Percentiles rank a stretch among this genome's conserved stretches.
Evolutionary conservation across 1,139 yeast species (phyloP).

Genomic region (Scheffersomyces insectosa): DNA sequence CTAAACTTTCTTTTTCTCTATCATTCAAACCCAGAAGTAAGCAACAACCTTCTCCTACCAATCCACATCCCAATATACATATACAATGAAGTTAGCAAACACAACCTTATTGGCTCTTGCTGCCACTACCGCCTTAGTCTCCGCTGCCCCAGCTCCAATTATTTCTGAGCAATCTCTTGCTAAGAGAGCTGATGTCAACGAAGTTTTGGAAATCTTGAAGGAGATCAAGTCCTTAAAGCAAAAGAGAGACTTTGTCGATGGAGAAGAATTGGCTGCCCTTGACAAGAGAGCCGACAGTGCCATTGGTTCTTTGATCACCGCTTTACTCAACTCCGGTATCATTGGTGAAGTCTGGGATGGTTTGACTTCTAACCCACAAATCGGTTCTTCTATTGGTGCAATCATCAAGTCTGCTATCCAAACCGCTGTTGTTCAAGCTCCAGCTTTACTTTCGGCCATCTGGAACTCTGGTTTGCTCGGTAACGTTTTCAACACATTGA

Average conservation of each 20-base stretch:
- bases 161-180: conserved; percentile 28
- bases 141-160: conserved; percentile 40
- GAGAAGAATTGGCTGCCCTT: conserved; percentile 26
- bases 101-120: conserved; percentile 45
- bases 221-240: conserved; percentile 34
- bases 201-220: conserved; percentile 34
- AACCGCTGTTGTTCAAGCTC: conserved; percentile 43
- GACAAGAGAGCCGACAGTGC: conserved; percentile 42
- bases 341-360: conserved; percentile 38
- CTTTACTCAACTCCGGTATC: conserved; percentile 43
- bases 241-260: conserved; percentile 34
- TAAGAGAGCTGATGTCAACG: conserved; percentile 38
- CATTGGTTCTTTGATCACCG: conserved; percentile 37
- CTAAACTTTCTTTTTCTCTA: conserved; percentile 2
- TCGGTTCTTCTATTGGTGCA: conserved; percentile 25
- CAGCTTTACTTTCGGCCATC: conserved; percentile 43
- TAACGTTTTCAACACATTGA: conserved; percentile 32
- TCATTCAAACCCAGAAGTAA: conserved; percentile 4
- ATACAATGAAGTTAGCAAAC: conserved; percentile 44
- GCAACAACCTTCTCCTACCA: not conserved
- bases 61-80: conserved; percentile 1
- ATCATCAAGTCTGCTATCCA: conserved; percentile 36
- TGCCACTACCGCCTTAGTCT: conserved; percentile 40
- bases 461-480: conserved; percentile 47
- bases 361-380: conserved; percentile 33